A percentile compares a stretch with the other conserved stretches of the same genome.
phyloP scores from a whole-genome alignment of 2,329 filamentous ascomycete genomes.

The Aphanocladium album region DNA sequence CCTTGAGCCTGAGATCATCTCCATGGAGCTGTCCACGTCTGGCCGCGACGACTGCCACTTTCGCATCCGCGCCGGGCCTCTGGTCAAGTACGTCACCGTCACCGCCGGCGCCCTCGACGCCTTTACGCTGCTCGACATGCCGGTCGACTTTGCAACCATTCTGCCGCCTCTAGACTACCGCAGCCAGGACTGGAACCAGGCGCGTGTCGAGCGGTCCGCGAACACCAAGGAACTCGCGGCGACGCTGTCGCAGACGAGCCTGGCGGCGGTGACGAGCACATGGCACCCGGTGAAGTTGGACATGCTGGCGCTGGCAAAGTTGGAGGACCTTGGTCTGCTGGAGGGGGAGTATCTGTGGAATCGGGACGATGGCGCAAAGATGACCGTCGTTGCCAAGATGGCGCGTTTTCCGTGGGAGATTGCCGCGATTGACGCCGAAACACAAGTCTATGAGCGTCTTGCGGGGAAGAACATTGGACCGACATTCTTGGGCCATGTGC shows the following conservation, averaged over 20 bases:
- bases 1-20: not conserved
- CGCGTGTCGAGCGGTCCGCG: not conserved
- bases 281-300: conserved; percentile 24
- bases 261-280: conserved; percentile 21
- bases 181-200: not conserved
- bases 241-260: conserved; percentile 21
- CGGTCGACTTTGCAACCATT: not conserved
- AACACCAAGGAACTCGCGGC: not conserved
- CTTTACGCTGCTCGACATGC: not conserved
- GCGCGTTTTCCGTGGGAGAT: conserved; percentile 30
- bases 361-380: conserved; percentile 13
- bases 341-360: conserved; percentile 22
- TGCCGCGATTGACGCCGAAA: conserved; percentile 28
- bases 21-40: not conserved
- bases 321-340: too few species aligned
- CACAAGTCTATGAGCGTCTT: conserved; percentile 24
- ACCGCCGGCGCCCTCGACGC: not conserved
- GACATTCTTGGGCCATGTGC: conserved; percentile 21
- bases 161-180: not conserved
- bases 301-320: too few species aligned
- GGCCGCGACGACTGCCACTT: not conserved
- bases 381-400: conserved; percentile 24
- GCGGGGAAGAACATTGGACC: conserved; percentile 27
- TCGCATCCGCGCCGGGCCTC: not conserved
- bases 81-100: not conserved